Conservation (phyloP, 1,139 yeast genomes). For the Debaryomyces fabryi region DNA sequence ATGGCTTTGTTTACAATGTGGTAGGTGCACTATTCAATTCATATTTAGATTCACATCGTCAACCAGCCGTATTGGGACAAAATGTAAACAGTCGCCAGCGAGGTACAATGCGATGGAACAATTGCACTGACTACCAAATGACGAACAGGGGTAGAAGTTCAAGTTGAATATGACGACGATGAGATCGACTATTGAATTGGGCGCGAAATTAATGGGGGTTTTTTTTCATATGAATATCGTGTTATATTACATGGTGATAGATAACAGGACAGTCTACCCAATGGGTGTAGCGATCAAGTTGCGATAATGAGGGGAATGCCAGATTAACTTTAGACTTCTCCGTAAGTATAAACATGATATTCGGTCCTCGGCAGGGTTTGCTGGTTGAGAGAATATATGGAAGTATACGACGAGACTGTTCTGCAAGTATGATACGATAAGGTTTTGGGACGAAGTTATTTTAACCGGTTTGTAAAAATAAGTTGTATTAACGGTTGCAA, state of each 20-base stretch:
- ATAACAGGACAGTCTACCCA: not conserved
- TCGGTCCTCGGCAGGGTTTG: not conserved
- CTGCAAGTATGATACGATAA: not conserved
- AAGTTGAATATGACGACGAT: not conserved
- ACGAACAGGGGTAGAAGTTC: not conserved
- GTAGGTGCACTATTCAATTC: conserved; percentile 6
- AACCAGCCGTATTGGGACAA: not conserved
- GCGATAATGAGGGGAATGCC: not conserved
- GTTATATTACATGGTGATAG: not conserved
- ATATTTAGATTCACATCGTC: not conserved
- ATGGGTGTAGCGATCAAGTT: not conserved
- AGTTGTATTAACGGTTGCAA: not conserved
- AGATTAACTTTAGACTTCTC: not conserved
- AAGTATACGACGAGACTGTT: not conserved
- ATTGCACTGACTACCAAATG: not conserved
- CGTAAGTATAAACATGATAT: not conserved
- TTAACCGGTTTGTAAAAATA: not conserved
- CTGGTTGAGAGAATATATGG: not conserved
- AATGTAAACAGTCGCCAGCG: not conserved
- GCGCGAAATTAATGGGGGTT: not conserved
- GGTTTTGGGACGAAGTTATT: not conserved
- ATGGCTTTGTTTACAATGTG: conserved; percentile 9
- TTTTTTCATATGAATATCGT: not conserved
- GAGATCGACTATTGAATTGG: not conserved
- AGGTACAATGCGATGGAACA: conserved; percentile 1